Percentiles rank a stretch among this genome's conserved stretches.
These are phyloP conservation scores for Cavenderia fasciculata DNA, from an alignment of 78 protist genomes.

Conservation along the genomic window DNA sequence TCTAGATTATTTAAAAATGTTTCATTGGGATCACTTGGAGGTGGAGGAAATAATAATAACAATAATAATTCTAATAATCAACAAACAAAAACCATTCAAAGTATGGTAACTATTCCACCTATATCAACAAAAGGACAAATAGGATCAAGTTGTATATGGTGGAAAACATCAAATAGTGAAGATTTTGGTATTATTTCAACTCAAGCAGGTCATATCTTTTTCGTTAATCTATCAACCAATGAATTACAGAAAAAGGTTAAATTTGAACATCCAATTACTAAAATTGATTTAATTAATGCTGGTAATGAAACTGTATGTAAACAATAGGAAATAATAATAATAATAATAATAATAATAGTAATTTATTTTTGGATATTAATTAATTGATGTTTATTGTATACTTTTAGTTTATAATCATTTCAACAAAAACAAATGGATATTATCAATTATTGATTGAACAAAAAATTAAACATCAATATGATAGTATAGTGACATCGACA, in stretches of 20 bases:
- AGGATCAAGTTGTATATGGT: conserved; percentile 75
- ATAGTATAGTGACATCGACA: conserved; percentile 14
- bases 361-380: background rate
- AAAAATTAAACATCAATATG: conserved; percentile 28
- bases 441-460: conserved; percentile 63
- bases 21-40: background rate
- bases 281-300: conserved; percentile 32
- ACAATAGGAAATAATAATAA: background rate
- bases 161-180: conserved; percentile 68
- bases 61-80: background rate
- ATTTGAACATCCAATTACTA: conserved; percentile 20
- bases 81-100: conserved; percentile 17
- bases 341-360: background rate
- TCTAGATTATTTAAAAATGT: background rate
- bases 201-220: conserved; percentile 18
- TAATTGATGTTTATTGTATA: background rate
- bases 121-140: conserved; percentile 22
- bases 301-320: conserved; percentile 33
- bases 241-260: conserved; percentile 7
- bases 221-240: conserved; percentile 15
- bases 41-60: background rate
- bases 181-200: conserved; percentile 73
- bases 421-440: conserved; percentile 40
- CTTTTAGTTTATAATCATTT: conserved; percentile 17
- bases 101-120: conserved; percentile 32